Conservation (phyloP, 2,329 filamentous ascomycete genomes). For the Fusarium annulatum region DNA sequence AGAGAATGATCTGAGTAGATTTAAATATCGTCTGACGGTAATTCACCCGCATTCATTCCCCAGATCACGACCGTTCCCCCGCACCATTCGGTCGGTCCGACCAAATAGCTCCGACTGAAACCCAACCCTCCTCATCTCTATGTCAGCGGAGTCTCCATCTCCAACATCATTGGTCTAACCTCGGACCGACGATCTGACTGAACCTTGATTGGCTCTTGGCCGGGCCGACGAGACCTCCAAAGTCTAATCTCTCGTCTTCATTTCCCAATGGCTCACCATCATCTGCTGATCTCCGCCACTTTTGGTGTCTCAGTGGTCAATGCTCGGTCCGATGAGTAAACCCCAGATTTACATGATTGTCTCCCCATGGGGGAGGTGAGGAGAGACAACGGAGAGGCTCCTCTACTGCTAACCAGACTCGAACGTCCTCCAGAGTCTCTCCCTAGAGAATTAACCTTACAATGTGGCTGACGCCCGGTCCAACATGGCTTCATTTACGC, state of each 20-base stretch:
- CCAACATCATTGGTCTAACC: not conserved
- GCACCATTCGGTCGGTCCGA: constrained; percentile 28
- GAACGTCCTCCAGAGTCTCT: not conserved
- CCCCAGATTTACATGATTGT: constrained; percentile 18
- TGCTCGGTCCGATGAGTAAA: constrained; percentile 18
- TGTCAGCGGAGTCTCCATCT: not conserved
- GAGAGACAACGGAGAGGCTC: not conserved
- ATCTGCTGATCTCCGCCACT: constrained; percentile 5
- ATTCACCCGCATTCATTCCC: not conserved
- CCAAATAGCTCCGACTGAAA: not conserved
- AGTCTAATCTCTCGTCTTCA: not conserved
- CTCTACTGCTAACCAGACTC: not conserved
- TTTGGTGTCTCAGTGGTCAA: not conserved
- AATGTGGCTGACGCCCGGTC: constrained; percentile 1
- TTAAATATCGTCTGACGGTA: constrained; percentile 1
- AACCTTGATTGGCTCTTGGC: constrained; percentile 5
- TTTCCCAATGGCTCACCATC: not conserved
- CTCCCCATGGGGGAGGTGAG: constrained; percentile 22
- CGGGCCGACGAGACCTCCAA: constrained; percentile 25
- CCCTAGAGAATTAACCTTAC: not conserved
- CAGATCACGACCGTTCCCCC: not conserved
- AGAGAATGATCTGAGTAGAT: not conserved
- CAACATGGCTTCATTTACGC: not conserved
- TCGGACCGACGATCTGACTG: constrained; percentile 25
- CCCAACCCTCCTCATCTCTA: not conserved